phyloP scores from a whole-genome alignment of 1,284 basidiomycete genomes.

The Fomitopsis pinicola region DNA sequence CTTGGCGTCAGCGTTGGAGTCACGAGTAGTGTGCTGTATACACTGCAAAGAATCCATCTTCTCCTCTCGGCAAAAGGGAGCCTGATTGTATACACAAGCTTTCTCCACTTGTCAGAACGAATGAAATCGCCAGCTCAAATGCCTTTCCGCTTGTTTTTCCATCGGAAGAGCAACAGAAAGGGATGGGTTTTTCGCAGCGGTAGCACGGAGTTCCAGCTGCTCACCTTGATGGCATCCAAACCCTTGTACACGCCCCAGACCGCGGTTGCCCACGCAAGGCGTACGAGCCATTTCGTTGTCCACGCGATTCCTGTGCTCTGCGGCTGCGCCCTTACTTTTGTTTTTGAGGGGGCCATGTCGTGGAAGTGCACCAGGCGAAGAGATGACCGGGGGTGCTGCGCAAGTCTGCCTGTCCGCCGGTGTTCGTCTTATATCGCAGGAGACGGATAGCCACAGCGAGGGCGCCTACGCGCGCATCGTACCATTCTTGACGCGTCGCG shows the following conservation, averaged over 20 bases:
- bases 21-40: no score
- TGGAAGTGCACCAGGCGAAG: not conserved
- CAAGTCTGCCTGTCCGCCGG: no score
- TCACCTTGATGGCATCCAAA: constrained; percentile 40
- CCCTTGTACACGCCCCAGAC: constrained; percentile 36
- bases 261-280: constrained; percentile 33
- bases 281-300: constrained; percentile 43
- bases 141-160: no score
- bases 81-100: no score
- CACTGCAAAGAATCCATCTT: no score
- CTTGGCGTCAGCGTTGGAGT: no score
- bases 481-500: not conserved
- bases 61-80: no score
- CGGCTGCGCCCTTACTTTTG: not conserved
- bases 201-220: constrained; percentile 2
- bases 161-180: no score
- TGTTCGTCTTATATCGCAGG: no score
- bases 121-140: no score
- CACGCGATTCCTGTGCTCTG: not conserved
- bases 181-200: no score
- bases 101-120: no score
- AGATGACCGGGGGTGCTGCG: not conserved
- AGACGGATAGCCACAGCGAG: not conserved
- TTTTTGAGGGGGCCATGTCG: not conserved
- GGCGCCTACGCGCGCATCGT: not conserved